These are phyloP conservation scores for Suillus brevipes DNA, from an alignment of 768 basidiomycete genomes.

Conservation along the genomic window DNA sequence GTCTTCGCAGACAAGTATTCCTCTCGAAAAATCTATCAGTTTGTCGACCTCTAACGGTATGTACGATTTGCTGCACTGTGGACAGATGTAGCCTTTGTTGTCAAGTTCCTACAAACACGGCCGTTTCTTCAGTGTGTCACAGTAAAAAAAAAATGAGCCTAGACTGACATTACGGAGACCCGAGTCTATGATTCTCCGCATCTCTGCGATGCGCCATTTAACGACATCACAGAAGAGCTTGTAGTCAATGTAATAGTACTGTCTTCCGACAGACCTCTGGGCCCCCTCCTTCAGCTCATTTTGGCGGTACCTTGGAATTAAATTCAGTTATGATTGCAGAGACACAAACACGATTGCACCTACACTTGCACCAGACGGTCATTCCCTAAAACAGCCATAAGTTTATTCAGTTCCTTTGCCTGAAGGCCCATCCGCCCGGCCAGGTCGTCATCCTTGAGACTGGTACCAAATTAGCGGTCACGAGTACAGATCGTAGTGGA, in stretches of 20 bases:
- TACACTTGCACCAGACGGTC: constrained; percentile 80
- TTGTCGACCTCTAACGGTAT: constrained; percentile 83
- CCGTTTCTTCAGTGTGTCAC: neutral
- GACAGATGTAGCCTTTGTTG: constrained; percentile 97
- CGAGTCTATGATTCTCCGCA: constrained; percentile 88
- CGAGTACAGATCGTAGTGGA: constrained; percentile 2
- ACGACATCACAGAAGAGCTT: constrained; percentile 95
- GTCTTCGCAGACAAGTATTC: constrained; percentile 80
- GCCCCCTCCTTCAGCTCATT: constrained; percentile 91
- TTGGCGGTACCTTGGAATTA: constrained; percentile 68
- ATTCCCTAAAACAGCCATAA: constrained; percentile 78
- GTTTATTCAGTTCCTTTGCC: constrained; percentile 86
- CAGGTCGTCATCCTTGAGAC: constrained; percentile 91
- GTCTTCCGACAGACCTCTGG: constrained; percentile 81
- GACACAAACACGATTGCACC: constrained; percentile 28
- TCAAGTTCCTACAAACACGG: constrained; percentile 73
- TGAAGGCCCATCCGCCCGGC: constrained; percentile 89
- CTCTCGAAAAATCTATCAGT: constrained; percentile 69
- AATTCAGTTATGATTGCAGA: neutral
- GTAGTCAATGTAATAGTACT: constrained; percentile 97
- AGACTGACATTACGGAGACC: constrained; percentile 79
- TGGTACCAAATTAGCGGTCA: constrained; percentile 29
- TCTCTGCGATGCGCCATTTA: constrained; percentile 94
- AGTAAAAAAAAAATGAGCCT: neutral
- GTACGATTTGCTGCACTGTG: constrained; percentile 82